These are phyloP conservation scores for Calophaca sinica DNA, from an alignment of 306 rosid species.

Conservation along the genomic window DNA sequence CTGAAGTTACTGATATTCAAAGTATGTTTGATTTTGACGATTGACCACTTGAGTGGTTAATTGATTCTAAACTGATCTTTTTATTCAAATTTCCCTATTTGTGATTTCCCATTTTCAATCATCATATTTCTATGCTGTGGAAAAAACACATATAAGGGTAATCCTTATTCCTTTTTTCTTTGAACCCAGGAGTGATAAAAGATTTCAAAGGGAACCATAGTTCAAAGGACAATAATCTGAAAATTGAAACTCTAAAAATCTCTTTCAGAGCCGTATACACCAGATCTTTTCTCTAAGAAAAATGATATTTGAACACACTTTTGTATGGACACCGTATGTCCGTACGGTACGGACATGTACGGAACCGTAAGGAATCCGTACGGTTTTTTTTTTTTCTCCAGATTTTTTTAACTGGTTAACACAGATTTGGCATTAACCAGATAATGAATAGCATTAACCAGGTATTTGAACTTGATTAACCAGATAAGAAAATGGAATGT, in stretches of 20 bases:
- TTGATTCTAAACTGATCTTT: conserved; percentile 3
- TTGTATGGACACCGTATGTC: too few species aligned
- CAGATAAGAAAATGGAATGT: too few species aligned
- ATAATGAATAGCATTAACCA: too few species aligned
- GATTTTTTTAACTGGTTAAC: too few species aligned
- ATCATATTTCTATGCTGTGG: background rate
- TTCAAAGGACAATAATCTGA: conserved; percentile 18
- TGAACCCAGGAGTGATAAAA: background rate
- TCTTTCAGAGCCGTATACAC: conserved; percentile 3
- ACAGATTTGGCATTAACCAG: too few species aligned
- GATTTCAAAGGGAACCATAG: background rate
- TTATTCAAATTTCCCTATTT: conserved; percentile 5
- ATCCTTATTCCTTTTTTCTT: background rate
- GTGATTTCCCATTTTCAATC: background rate
- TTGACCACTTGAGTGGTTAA: conserved; percentile 5
- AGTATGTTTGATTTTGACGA: conserved; percentile 21
- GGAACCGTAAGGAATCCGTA: too few species aligned
- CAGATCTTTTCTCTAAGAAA: conserved; percentile 15
- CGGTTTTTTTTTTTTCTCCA: too few species aligned
- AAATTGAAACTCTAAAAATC: conserved; percentile 28
- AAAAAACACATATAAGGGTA: background rate
- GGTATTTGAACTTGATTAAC: too few species aligned
- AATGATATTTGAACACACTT: too few species aligned
- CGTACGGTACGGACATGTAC: too few species aligned
- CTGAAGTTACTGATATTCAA: background rate